Evolutionary conservation across 768 basidiomycete species (phyloP).

Genomic region (Rhizopogon sp.): DNA sequence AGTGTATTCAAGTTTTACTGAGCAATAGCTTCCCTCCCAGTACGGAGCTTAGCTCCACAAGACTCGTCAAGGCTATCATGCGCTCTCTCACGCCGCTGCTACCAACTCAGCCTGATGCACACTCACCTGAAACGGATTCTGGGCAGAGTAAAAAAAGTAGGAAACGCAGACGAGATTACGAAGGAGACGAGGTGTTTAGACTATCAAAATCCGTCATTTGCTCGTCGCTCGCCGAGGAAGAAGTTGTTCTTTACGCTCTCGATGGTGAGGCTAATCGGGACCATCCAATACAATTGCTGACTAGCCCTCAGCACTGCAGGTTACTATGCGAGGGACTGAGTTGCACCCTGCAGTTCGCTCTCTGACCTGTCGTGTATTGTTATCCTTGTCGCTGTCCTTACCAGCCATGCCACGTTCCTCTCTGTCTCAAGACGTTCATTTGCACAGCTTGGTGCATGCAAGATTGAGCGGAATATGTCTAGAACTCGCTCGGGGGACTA

Average conservation of each 20-base stretch:
- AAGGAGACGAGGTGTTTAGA: conserved; percentile 72
- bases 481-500: conserved; percentile 49
- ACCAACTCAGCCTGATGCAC: conserved; percentile 30
- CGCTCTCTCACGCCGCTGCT: conserved; percentile 46
- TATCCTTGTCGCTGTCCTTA: conserved; percentile 53
- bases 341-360: conserved; percentile 53
- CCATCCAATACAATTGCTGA: not conserved
- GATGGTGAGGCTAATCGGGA: conserved; percentile 42
- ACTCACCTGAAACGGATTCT: conserved; percentile 14
- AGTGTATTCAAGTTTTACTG: conserved; percentile 39
- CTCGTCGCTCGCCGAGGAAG: conserved; percentile 43
- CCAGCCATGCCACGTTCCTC: conserved; percentile 50
- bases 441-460: conserved; percentile 40
- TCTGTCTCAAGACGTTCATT: conserved; percentile 45
- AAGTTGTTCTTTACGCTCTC: conserved; percentile 47
- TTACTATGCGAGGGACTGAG: conserved; percentile 44
- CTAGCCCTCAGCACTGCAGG: conserved; percentile 39
- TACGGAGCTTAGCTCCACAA: conserved; percentile 42
- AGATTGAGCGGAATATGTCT: conserved; percentile 45
- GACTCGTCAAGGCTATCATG: conserved; percentile 51
- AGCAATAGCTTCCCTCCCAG: conserved; percentile 39
- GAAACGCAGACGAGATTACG: conserved; percentile 65
- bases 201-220: conserved; percentile 42
- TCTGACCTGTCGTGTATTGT: conserved; percentile 49
- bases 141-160: conserved; percentile 49